These are phyloP conservation scores for Dothiorella sarmentorum DNA, from an alignment of 2,329 filamentous ascomycete genomes.

Conservation along the genomic window DNA sequence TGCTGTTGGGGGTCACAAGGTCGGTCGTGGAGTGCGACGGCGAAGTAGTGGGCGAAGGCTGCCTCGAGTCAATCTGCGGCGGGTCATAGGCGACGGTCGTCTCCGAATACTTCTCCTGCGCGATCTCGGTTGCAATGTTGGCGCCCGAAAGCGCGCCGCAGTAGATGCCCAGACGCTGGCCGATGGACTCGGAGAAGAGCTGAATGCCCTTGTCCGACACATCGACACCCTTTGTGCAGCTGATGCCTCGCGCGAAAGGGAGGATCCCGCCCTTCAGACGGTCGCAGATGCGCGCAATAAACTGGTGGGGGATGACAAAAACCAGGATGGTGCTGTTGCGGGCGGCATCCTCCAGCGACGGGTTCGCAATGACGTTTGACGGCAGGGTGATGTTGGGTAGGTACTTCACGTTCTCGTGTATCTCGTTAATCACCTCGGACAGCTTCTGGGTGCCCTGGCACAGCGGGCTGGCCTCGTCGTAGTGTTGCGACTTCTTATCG, in stretches of 20 bases:
- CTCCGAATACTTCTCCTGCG: constrained; percentile 92
- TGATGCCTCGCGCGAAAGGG: constrained; percentile 88
- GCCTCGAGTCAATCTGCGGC: constrained; percentile 79
- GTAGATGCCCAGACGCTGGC: constrained; percentile 87
- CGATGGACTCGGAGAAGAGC: constrained; percentile 93
- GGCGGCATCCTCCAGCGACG: constrained; percentile 75
- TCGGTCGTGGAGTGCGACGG: constrained; percentile 50
- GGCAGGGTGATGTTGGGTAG: constrained; percentile 85
- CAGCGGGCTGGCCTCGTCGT: constrained; percentile 60
- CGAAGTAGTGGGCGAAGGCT: constrained; percentile 57
- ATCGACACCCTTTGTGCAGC: constrained; percentile 97
- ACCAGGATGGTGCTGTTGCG: constrained; percentile 82
- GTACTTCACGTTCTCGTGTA: constrained; percentile 98
- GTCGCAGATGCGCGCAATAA: constrained; percentile 82
- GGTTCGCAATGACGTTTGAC: constrained; percentile 77
- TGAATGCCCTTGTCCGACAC: constrained; percentile 82
- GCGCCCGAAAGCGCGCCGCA: constrained; percentile 92
- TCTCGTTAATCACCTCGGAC: constrained; percentile 82
- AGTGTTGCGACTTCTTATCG: constrained; percentile 67
- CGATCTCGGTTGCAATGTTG: constrained; percentile 94
- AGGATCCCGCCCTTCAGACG: constrained; percentile 84
- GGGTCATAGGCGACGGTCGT: constrained; percentile 97
- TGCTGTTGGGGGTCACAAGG: constrained; percentile 47
- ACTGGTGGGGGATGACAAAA: constrained; percentile 96
- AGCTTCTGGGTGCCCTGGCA: constrained; percentile 63